A percentile compares a stretch with the other conserved stretches of the same genome.
phyloP scores from a whole-genome alignment of 2,329 filamentous ascomycete species.

The Claviceps digitariae region DNA sequence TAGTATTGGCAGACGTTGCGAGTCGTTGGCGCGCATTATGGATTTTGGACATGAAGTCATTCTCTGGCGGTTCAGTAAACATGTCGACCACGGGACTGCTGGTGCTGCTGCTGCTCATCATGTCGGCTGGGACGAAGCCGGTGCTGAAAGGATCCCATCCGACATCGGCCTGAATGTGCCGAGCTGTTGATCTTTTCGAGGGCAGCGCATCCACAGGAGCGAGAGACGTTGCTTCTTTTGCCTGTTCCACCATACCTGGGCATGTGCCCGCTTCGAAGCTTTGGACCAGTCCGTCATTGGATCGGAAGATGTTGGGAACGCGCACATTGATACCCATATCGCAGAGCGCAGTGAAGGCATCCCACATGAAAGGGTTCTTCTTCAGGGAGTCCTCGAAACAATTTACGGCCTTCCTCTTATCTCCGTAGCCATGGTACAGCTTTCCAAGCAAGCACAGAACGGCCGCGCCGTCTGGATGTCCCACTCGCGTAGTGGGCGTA shows the following conservation, averaged over 20 bases:
- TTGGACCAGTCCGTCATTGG: conserved; percentile 41
- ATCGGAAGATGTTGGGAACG: conserved; percentile 74
- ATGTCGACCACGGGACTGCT: conserved; percentile 26
- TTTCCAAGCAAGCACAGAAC: conserved; percentile 78
- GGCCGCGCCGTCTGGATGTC: conserved; percentile 70
- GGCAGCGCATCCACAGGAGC: conserved; percentile 25
- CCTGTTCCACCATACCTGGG: conserved; percentile 15
- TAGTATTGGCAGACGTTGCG: conserved; percentile 22
- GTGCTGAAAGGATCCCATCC: conserved; percentile 39
- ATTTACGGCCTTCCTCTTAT: conserved; percentile 69
- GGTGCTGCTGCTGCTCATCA: conserved; percentile 21
- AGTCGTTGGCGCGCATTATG: conserved; percentile 36
- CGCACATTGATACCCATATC: conserved; percentile 74
- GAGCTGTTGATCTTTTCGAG: conserved; percentile 26
- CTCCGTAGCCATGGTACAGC: conserved; percentile 69
- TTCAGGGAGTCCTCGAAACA: conserved; percentile 84
- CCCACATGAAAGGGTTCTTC: conserved; percentile 94
- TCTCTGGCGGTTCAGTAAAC: conserved; percentile 29
- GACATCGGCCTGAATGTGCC: conserved; percentile 23
- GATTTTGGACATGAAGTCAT: conserved; percentile 43
- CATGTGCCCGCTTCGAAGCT: conserved; percentile 27
- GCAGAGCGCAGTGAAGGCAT: conserved; percentile 80
- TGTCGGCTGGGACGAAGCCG: conserved; percentile 25
- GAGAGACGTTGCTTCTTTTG: conserved; percentile 19
- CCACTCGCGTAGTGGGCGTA: conserved; percentile 58